Percentiles rank a stretch among this genome's conserved stretches.
Conservation (phyloP, 257 asterid species). For the Haberlea rhodopensis region DNA sequence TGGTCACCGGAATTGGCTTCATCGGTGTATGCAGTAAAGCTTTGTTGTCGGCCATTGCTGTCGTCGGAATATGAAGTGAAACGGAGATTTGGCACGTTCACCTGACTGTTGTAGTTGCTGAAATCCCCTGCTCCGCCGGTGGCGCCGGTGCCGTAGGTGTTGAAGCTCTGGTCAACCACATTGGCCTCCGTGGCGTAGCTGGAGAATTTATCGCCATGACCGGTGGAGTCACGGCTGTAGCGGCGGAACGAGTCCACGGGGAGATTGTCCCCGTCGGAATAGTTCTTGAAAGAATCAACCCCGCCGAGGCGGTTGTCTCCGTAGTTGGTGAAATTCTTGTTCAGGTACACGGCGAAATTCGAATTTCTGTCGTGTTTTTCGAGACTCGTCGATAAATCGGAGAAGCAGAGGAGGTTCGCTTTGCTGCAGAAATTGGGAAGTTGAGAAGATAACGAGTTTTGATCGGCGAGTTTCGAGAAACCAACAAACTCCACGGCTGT, state of each 20-base stretch:
- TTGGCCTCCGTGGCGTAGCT: conserved; percentile 15
- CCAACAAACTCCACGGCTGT: neutral
- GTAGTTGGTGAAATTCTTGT: conserved; percentile 22
- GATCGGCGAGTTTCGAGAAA: conserved; percentile 26
- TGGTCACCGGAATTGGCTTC: conserved; percentile 15
- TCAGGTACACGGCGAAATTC: conserved; percentile 10
- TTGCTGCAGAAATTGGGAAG: conserved; percentile 26
- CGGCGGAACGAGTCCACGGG: conserved; percentile 17
- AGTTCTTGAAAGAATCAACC: conserved; percentile 14
- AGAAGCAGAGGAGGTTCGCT: conserved; percentile 31
- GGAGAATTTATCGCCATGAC: conserved; percentile 21
- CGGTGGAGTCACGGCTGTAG: conserved; percentile 20
- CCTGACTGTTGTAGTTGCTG: neutral
- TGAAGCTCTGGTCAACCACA: conserved; percentile 12
- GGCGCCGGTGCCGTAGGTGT: conserved; percentile 19
- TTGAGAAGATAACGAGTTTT: conserved; percentile 23
- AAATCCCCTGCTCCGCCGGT: conserved; percentile 10
- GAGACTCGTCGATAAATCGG: conserved; percentile 28
- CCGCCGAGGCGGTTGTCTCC: conserved; percentile 6
- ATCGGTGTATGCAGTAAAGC: conserved; percentile 4
- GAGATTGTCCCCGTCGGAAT: conserved; percentile 7
- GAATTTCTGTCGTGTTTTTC: conserved; percentile 22
- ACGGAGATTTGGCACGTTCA: neutral
- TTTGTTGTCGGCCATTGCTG: conserved; percentile 7
- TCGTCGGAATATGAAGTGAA: conserved; percentile 21